Conservation (phyloP, 495 filamentous ascomycete genomes). For the Xylaria sp. region DNA sequence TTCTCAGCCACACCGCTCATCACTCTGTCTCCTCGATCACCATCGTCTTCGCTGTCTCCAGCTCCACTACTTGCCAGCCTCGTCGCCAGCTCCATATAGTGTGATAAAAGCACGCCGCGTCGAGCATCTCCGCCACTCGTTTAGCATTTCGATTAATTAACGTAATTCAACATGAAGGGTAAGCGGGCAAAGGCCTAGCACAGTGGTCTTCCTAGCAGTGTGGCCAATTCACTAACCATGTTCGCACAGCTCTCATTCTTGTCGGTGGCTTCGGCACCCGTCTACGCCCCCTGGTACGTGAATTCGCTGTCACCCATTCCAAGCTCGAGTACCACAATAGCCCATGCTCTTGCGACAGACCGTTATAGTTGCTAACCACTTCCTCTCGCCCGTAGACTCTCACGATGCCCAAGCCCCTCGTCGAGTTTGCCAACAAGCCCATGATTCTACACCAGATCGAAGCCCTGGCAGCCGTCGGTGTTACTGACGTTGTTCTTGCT, state of each 20-base stretch:
- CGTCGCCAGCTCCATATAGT: not conserved
- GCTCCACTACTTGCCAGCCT: not conserved
- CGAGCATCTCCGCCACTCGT: constrained; percentile 7
- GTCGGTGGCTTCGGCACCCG: constrained; percentile 99
- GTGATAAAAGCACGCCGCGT: constrained; percentile 7
- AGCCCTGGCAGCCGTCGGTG: constrained; percentile 90
- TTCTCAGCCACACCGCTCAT: constrained; percentile 16
- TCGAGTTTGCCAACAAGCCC: constrained; percentile 97
- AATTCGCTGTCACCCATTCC: not conserved
- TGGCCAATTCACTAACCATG: constrained; percentile 40
- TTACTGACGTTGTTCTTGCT: constrained; percentile 96
- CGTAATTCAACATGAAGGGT: constrained; percentile 53
- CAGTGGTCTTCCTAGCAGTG: not conserved
- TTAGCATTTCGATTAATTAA: constrained; percentile 1
- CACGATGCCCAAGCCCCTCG: constrained; percentile 94
- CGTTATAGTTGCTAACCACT: constrained; percentile 36
- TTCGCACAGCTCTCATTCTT: constrained; percentile 87
- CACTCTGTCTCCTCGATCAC: not conserved
- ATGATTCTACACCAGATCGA: constrained; percentile 99
- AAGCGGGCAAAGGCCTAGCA: constrained; percentile 26
- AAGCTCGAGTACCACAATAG: not conserved
- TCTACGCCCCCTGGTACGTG: constrained; percentile 92
- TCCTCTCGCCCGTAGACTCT: constrained; percentile 69
- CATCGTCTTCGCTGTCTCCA: not conserved
- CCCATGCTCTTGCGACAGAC: not conserved